Conservation (phyloP, 1,284 basidiomycete species). For the Naganishia albida region DNA sequence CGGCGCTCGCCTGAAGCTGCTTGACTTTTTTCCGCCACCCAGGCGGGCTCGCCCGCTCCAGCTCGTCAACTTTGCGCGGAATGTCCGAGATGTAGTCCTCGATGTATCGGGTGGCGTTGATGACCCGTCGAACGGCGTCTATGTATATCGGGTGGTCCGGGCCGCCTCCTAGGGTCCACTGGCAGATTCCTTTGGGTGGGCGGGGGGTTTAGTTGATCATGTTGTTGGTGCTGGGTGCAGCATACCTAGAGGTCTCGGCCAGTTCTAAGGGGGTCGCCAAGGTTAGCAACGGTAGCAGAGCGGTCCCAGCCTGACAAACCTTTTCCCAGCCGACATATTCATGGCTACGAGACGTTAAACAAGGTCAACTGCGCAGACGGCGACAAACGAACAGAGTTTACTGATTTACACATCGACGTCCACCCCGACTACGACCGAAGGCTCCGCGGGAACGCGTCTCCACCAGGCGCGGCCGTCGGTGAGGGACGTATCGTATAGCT, state of each 20-base stretch:
- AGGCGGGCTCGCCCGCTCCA: constrained; percentile 2
- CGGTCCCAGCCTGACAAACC: not conserved
- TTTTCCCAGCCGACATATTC: constrained; percentile 15
- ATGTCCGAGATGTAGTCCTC: constrained; percentile 37
- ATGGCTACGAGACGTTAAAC: constrained; percentile 1
- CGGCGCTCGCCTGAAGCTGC: constrained; percentile 33
- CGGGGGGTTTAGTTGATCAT: not conserved
- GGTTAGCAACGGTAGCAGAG: not conserved
- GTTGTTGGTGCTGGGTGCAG: not conserved
- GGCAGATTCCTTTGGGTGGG: constrained; percentile 41
- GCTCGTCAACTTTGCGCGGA: constrained; percentile 16
- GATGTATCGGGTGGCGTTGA: constrained; percentile 44
- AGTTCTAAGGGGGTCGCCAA: constrained; percentile 40
- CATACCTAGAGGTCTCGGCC: constrained; percentile 46
- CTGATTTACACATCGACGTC: constrained; percentile 50
- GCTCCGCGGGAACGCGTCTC: constrained; percentile 37
- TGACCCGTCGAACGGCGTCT: constrained; percentile 50
- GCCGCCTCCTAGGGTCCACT: constrained; percentile 51
- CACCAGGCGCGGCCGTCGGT: constrained; percentile 43
- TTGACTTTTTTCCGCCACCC: constrained; percentile 12
- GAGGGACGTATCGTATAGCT: constrained; percentile 38
- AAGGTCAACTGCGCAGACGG: too few relatives aligned
- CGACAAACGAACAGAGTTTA: not conserved
- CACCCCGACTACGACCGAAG: constrained; percentile 50
- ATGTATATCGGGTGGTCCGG: constrained; percentile 53